Conservation (phyloP, 2,329 filamentous ascomycete genomes). For the Phaeosphaeriaceae sp. region DNA sequence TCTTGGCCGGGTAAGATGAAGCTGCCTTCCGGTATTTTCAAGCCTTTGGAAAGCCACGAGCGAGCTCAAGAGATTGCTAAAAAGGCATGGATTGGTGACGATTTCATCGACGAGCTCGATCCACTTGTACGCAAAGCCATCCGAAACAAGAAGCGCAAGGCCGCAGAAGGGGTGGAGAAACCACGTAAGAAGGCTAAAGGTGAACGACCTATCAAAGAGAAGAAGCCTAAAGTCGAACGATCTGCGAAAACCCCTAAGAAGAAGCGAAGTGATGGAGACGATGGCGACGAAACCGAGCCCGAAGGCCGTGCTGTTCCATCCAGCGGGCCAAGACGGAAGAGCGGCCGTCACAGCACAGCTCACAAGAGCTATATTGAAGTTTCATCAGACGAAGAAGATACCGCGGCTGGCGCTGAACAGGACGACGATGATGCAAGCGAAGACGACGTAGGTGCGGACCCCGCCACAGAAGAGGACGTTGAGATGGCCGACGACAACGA, state of each 20-base stretch:
- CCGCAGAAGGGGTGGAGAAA: slow-evolving; percentile 34
- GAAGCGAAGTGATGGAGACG: slow-evolving; percentile 37
- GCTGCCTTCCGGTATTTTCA: slow-evolving; percentile 80
- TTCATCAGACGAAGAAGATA: slow-evolving; percentile 52
- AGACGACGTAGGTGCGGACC: slow-evolving; percentile 5
- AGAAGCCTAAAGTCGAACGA: slow-evolving; percentile 35
- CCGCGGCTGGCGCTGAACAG: slow-evolving; percentile 35
- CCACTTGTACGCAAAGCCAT: slow-evolving; percentile 73
- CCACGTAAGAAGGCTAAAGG: slow-evolving; percentile 44
- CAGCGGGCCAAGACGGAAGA: slow-evolving; percentile 54
- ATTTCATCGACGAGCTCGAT: slow-evolving; percentile 76
- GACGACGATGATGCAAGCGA: slow-evolving; percentile 25
- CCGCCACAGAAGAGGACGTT: slow-evolving; percentile 33
- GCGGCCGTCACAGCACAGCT: slow-evolving; percentile 44
- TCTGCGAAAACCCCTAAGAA: slow-evolving; percentile 49
- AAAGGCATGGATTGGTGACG: slow-evolving; percentile 82
- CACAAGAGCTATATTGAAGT: slow-evolving; percentile 55
- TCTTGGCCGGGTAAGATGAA: slow-evolving; percentile 82
- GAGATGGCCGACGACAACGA: slow-evolving; percentile 36
- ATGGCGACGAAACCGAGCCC: slow-evolving; percentile 44
- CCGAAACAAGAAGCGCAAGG: slow-evolving; percentile 63
- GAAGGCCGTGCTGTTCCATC: slow-evolving; percentile 35
- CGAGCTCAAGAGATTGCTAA: slow-evolving; percentile 85
- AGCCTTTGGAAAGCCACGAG: slow-evolving; percentile 75
- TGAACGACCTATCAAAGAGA: slow-evolving; percentile 41